These are phyloP conservation scores for Alternaria sp. DNA, from an alignment of 2,329 filamentous ascomycete species.

Conservation along the genomic window DNA sequence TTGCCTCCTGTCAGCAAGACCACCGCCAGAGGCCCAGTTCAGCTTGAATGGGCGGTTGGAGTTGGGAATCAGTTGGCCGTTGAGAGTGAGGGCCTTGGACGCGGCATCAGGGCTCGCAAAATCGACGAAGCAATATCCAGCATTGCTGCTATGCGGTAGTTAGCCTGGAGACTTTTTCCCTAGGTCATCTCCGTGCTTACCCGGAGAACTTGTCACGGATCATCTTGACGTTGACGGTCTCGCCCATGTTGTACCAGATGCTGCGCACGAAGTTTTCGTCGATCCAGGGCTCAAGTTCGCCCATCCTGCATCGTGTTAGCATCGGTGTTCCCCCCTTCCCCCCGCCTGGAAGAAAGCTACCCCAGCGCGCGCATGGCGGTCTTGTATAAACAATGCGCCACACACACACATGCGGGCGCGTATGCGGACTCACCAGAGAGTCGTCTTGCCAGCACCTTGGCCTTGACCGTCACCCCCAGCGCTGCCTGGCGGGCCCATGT, in stretches of 20 bases:
- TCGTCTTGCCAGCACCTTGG: slow-evolving; percentile 60
- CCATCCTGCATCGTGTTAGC: slow-evolving; percentile 76
- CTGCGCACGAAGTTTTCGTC: slow-evolving; percentile 98
- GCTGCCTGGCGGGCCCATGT: slow-evolving; percentile 55
- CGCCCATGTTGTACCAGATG: slow-evolving; percentile 91
- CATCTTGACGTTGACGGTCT: slow-evolving; percentile 98
- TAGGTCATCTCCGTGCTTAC: slow-evolving; percentile 60
- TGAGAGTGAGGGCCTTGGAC: slow-evolving; percentile 87
- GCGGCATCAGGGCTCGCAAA: slow-evolving; percentile 85
- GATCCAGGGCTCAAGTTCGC: slow-evolving; percentile 98
- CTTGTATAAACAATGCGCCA: slow-evolving; percentile 7
- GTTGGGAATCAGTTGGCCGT: slow-evolving; percentile 90
- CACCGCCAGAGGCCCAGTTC: slow-evolving; percentile 98
- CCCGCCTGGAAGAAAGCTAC: neutral
- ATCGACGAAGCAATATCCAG: slow-evolving; percentile 98
- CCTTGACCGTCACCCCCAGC: slow-evolving; percentile 47
- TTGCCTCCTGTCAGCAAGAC: slow-evolving; percentile 90
- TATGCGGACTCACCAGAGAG: slow-evolving; percentile 57
- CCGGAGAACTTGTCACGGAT: slow-evolving; percentile 99
- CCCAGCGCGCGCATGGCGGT: slow-evolving; percentile 2
- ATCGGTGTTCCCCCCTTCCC: neutral
- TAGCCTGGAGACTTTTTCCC: slow-evolving; percentile 35
- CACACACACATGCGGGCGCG: neutral
- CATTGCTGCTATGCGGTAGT: slow-evolving; percentile 79
- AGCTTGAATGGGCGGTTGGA: slow-evolving; percentile 96